A percentile compares a stretch with the other conserved stretches of the same genome.
phyloP scores from a whole-genome alignment of 208 protist genomes.

The Crithidia acanthocephali region DNA sequence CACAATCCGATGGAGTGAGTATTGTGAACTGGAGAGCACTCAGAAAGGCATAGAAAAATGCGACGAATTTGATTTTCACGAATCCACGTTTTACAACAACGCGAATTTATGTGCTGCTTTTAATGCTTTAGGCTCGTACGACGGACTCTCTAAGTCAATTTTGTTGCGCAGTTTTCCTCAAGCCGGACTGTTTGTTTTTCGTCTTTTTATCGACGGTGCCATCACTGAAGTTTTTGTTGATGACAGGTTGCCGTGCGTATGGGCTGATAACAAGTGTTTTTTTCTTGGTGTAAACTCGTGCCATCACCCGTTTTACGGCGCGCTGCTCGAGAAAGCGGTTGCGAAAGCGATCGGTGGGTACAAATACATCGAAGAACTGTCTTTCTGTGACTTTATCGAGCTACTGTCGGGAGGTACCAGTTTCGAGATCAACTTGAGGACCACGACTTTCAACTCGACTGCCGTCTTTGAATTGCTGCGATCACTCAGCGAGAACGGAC shows the following conservation, averaged over 20 bases:
- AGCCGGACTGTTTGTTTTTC: slow-evolving; percentile 31
- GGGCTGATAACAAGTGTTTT: slow-evolving; percentile 8
- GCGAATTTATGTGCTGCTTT: slow-evolving; percentile 51
- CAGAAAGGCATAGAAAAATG: neutral
- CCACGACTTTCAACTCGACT: neutral
- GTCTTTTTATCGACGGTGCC: slow-evolving; percentile 36
- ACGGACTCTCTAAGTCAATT: slow-evolving; percentile 10
- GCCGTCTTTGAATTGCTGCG: slow-evolving; percentile 26
- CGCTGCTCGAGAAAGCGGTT: slow-evolving; percentile 73
- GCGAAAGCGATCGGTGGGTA: slow-evolving; percentile 72
- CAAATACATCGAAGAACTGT: slow-evolving; percentile 45
- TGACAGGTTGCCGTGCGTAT: slow-evolving; percentile 56
- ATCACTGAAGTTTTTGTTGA: slow-evolving; percentile 56
- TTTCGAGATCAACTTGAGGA: slow-evolving; percentile 52
- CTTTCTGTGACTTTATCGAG: slow-evolving; percentile 50
- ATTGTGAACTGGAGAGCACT: neutral
- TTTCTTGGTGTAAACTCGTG: slow-evolving; percentile 47
- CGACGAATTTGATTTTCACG: slow-evolving; percentile 3
- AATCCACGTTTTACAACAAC: slow-evolving; percentile 53
- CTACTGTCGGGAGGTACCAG: slow-evolving; percentile 63
- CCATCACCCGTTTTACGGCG: slow-evolving; percentile 57
- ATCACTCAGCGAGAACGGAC: slow-evolving; percentile 18
- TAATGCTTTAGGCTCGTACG: slow-evolving; percentile 44
- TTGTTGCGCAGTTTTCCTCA: slow-evolving; percentile 5
- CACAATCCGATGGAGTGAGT: slow-evolving; percentile 26